Evolutionary conservation across 352 stramenopile genomes (phyloP), one percentile per base, ranked within the genome.

Genomic region (Pythium chondricola): DNA sequence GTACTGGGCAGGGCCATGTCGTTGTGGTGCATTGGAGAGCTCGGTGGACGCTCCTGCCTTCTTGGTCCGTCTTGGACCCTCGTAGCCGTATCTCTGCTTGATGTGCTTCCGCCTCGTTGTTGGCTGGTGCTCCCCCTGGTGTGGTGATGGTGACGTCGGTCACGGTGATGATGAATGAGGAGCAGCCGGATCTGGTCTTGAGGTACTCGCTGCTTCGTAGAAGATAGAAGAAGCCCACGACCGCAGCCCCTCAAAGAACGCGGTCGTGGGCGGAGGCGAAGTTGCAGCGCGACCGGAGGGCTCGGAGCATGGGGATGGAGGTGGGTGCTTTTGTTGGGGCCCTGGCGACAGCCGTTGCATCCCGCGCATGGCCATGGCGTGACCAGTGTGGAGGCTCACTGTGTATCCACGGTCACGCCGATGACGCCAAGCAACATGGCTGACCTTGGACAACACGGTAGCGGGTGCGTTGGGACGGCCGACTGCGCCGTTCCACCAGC

Each of bases 371-470:
- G 61, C 50, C 29, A 70, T 31, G 2, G 14, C 18, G 38, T 74
- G 60, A 14, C 51, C 39, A 1, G 44, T 18, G 16, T 57, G 38
- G 6, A 67, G 52, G 0, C 38, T 22, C 24, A 65, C 39, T 24
- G 47, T 43, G 40, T 58, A 63, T 2, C 61, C 65, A n/a, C 11
- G 20, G 17, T 56, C 14, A 14, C 35, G 11, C 0, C 35, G 36
- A 65, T 69, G 60, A 67, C 56, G 55, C 56, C 61, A 69, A 22
- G 52, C 17, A 5, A 66, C 22, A 9, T 48, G 38, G 17, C 56
- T 54, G 30, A 66, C 48, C 29, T 67, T 70, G 61, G 56, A 63
- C 46, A 62, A 27, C 11, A 70, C 59, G 60, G 65, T 74, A 4
- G 21, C 24, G 37, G 58, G n/a, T 2, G 41, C 42, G 43, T 68